A percentile compares a stretch with the other conserved stretches of the same genome.
Conservation (phyloP, 2,329 filamentous ascomycete species). For the Trichoderma sp. region DNA sequence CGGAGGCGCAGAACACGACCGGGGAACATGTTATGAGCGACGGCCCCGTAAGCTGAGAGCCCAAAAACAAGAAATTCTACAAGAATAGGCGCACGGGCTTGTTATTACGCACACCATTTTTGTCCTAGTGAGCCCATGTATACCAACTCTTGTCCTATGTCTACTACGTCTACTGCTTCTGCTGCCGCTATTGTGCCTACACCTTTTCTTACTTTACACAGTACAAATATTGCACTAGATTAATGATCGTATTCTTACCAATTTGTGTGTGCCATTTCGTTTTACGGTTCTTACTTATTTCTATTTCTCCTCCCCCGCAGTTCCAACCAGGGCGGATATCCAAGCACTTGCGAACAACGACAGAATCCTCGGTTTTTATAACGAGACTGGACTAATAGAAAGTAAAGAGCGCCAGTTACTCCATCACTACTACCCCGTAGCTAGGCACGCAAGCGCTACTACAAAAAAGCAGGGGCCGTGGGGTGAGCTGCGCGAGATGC, state of each 20-base stretch:
- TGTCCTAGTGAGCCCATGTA: background rate
- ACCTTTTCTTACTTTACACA: background rate
- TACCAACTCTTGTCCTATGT: too few species aligned
- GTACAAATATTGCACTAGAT: background rate
- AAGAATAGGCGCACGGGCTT: background rate
- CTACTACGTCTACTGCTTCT: background rate
- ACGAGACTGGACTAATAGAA: background rate
- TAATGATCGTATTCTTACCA: background rate
- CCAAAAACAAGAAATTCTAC: background rate
- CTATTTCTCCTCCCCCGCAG: background rate
- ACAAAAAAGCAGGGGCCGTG: constrained; percentile 11
- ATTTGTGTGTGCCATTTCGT: background rate
- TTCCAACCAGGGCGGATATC: background rate
- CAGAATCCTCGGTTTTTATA: background rate
- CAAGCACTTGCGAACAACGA: background rate
- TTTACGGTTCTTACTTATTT: background rate
- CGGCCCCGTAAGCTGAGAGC: background rate
- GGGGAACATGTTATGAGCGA: background rate
- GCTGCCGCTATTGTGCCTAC: background rate
- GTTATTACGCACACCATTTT: background rate
- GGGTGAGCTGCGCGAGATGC: background rate
- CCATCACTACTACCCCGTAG: background rate
- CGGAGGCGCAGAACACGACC: background rate
- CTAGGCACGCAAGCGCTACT: background rate
- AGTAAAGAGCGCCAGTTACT: background rate